Conservation (phyloP, 169 alveolate genomes). For the Plasmodium chabaudi region DNA sequence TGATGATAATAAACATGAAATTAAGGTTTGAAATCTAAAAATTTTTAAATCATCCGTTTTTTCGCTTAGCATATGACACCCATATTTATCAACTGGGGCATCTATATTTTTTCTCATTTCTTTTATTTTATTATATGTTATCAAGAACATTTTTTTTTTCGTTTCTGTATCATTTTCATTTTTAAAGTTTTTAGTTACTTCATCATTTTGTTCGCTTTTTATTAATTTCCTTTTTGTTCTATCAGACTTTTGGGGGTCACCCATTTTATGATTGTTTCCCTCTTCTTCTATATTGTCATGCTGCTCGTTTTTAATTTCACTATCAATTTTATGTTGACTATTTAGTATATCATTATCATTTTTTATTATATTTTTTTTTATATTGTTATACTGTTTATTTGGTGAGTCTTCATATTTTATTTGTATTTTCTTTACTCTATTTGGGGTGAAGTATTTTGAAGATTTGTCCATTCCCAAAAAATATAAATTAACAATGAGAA, state of each 20-base stretch:
- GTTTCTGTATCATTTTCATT: constrained; percentile 6
- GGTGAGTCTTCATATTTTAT: constrained; percentile 21
- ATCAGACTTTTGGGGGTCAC: neutral
- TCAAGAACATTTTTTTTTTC: constrained; percentile 19
- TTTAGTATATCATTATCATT: neutral
- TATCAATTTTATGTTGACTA: neutral
- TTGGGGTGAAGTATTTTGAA: constrained; percentile 36
- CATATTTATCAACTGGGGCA: constrained; percentile 87
- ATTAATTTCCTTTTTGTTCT: neutral
- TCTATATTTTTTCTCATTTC: constrained; percentile 50
- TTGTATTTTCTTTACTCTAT: constrained; percentile 28
- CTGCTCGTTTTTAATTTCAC: neutral
- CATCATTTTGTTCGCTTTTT: constrained; percentile 4
- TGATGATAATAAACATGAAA: constrained; percentile 90
- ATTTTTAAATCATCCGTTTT: constrained; percentile 63
- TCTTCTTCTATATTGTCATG: constrained; percentile 1
- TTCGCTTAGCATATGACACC: constrained; percentile 86
- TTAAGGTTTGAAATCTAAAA: constrained; percentile 86
- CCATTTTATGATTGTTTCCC: neutral
- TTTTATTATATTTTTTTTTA: neutral
- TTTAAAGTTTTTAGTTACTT: neutral
- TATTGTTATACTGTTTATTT: neutral
- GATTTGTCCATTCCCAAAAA: constrained; percentile 38
- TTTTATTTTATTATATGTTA: constrained; percentile 36
- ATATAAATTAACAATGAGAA: constrained; percentile 23